A percentile compares a stretch with the other conserved stretches of the same genome.
Conservation (phyloP, 1,139 yeast species). For the Saccharomyces pastorianus region DNA sequence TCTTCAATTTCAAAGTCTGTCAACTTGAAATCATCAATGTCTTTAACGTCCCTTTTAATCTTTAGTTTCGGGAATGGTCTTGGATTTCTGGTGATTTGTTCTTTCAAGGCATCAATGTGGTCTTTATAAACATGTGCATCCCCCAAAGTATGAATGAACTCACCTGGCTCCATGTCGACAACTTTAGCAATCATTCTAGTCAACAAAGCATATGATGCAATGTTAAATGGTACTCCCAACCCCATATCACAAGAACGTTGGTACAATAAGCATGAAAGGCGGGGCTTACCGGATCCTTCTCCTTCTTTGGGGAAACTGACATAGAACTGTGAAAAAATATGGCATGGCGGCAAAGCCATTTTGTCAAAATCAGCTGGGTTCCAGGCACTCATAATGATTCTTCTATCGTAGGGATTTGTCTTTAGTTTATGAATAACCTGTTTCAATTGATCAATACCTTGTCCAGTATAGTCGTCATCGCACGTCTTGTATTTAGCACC, state of each 20-base stretch:
- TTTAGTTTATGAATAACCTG: conserved; percentile 73
- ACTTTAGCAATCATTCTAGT: conserved; percentile 94
- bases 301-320: conserved; percentile 62
- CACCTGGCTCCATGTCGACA: conserved; percentile 90
- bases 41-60: conserved; percentile 56
- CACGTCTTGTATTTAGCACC: conserved; percentile 87
- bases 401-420: conserved; percentile 84
- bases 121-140: conserved; percentile 92
- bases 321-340: conserved; percentile 89
- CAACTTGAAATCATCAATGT: conserved; percentile 77
- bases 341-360: conserved; percentile 99
- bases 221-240: conserved; percentile 94
- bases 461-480: conserved; percentile 75
- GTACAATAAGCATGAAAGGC: conserved; percentile 77
- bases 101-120: conserved; percentile 82
- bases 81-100: conserved; percentile 70
- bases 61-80: conserved; percentile 67
- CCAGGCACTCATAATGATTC: conserved; percentile 96
- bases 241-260: conserved; percentile 99
- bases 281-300: conserved; percentile 40
- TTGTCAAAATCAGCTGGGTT: conserved; percentile 87
- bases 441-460: conserved; percentile 85
- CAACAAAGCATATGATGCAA: conserved; percentile 88
- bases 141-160: conserved; percentile 89
- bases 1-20: conserved; percentile 79